Evolutionary conservation across 192 early-diverging fungal genomes (phyloP).

Genomic region (Backusella tuberculispora): DNA sequence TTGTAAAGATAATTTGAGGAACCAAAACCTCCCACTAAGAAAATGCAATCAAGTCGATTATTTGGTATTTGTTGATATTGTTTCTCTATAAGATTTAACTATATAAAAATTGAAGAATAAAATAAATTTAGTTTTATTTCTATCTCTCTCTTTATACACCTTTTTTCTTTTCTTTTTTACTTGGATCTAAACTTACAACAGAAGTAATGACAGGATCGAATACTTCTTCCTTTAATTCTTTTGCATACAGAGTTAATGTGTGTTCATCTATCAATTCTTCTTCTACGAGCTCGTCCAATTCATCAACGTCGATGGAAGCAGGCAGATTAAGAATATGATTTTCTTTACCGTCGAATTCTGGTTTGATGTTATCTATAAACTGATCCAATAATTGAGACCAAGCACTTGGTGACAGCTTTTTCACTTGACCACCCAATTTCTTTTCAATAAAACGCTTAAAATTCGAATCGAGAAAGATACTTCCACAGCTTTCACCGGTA

Average conservation of each 20-base stretch:
- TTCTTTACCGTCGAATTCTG: slow-evolving; percentile 50
- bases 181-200: background rate
- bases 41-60: slow-evolving; percentile 46
- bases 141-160: background rate
- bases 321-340: slow-evolving; percentile 50
- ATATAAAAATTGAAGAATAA: background rate
- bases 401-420: background rate
- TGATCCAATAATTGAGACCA: slow-evolving; percentile 39
- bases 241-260: background rate
- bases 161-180: too few relatives aligned
- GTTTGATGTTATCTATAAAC: slow-evolving; percentile 52
- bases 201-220: background rate
- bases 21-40: slow-evolving; percentile 59
- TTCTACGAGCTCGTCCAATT: slow-evolving; percentile 16
- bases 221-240: background rate
- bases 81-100: slow-evolving; percentile 44
- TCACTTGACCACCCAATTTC: slow-evolving; percentile 41
- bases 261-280: background rate
- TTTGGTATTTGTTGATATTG: slow-evolving; percentile 42
- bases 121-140: background rate
- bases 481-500: slow-evolving; percentile 50
- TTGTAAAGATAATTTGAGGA: slow-evolving; percentile 48
- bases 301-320: slow-evolving; percentile 42
- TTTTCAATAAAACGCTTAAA: slow-evolving; percentile 42
- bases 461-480: slow-evolving; percentile 48